These are phyloP conservation scores for Fusarium pseudonygamai DNA, from an alignment of 2,329 filamentous ascomycete species.

Conservation along the genomic window DNA sequence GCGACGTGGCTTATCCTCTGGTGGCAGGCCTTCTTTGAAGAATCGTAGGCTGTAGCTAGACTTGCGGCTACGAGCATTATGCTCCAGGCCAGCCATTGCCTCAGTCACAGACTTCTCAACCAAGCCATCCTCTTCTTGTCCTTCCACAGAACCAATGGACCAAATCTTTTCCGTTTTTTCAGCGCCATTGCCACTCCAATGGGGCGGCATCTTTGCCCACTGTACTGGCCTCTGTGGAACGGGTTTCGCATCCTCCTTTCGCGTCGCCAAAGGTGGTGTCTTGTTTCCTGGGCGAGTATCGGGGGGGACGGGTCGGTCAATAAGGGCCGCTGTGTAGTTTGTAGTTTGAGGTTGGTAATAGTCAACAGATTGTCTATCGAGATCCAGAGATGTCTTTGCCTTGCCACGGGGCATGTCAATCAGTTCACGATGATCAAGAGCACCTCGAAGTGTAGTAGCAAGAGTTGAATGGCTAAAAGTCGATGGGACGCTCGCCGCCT, in stretches of 20 bases:
- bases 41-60: slow-evolving; percentile 73
- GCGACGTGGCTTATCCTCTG: slow-evolving; percentile 64
- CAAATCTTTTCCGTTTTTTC: slow-evolving; percentile 72
- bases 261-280: slow-evolving; percentile 9
- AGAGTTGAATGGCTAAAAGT: slow-evolving; percentile 47
- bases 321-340: slow-evolving; percentile 42
- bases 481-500: slow-evolving; percentile 46
- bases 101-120: slow-evolving; percentile 73
- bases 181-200: slow-evolving; percentile 53
- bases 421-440: slow-evolving; percentile 49
- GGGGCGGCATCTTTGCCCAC: slow-evolving; percentile 54
- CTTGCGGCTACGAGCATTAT: slow-evolving; percentile 72
- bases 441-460: slow-evolving; percentile 48
- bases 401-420: slow-evolving; percentile 44
- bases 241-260: slow-evolving; percentile 27
- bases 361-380: slow-evolving; percentile 44
- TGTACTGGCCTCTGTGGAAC: slow-evolving; percentile 26
- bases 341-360: slow-evolving; percentile 38
- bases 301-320: slow-evolving; percentile 40
- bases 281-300: slow-evolving; percentile 29
- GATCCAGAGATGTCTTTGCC: slow-evolving; percentile 49
- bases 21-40: slow-evolving; percentile 72
- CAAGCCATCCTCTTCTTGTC: slow-evolving; percentile 62
- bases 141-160: slow-evolving; percentile 67
- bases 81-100: slow-evolving; percentile 68